Conservation (phyloP, 257 asterid species). For the Nicotiana undulata region DNA sequence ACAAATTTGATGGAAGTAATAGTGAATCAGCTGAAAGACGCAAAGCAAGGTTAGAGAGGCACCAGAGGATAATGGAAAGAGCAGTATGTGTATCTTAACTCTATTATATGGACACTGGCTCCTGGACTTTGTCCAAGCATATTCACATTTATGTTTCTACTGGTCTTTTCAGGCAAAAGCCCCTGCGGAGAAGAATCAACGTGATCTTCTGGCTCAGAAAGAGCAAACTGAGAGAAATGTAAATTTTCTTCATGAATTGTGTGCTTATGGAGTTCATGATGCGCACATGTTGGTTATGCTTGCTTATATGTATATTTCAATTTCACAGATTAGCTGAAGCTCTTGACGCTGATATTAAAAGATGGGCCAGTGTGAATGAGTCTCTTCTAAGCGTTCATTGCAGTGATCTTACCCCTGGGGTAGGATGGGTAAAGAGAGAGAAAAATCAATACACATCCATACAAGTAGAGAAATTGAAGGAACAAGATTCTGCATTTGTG, state of each 20-base stretch:
- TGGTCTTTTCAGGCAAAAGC: constrained; percentile 78
- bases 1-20: constrained; percentile 34
- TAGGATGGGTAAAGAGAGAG: too few species aligned
- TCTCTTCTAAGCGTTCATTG: constrained; percentile 1
- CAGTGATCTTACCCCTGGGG: background rate
- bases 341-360: constrained; percentile 88
- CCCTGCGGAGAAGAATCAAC: constrained; percentile 90
- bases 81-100: constrained; percentile 46
- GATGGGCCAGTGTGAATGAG: constrained; percentile 57
- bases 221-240: constrained; percentile 98
- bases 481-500: background rate
- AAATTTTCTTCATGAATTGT: constrained; percentile 16
- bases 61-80: constrained; percentile 95
- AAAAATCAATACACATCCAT: background rate
- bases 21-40: constrained; percentile 84
- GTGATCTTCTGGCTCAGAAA: constrained; percentile 83
- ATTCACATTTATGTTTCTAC: constrained; percentile 2
- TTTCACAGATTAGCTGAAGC: constrained; percentile 88
- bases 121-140: constrained; percentile 8
- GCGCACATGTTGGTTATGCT: background rate
- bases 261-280: background rate
- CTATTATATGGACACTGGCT: constrained; percentile 12
- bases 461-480: background rate
- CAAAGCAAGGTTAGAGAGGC: constrained; percentile 90
- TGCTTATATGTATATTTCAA: constrained; percentile 9